Percentiles rank a stretch among this genome's conserved stretches.
phyloP scores from a whole-genome alignment of 805 yeast genomes.

The Suhomyces prunicola region DNA sequence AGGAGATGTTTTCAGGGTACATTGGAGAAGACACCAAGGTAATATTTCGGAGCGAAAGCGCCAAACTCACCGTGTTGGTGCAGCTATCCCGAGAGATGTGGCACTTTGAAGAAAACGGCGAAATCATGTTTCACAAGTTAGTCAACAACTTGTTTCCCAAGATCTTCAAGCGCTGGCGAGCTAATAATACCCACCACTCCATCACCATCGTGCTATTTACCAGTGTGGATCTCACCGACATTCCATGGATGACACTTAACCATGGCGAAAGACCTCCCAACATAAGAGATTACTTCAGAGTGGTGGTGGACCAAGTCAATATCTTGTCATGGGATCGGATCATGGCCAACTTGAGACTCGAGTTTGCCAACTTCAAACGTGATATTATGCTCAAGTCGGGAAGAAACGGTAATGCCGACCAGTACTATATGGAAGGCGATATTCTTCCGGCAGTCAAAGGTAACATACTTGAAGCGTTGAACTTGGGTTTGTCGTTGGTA shows the following conservation, averaged over 20 bases:
- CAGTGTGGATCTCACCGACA: conserved; percentile 59
- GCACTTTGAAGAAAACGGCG: conserved; percentile 97
- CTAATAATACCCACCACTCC: conserved; percentile 82
- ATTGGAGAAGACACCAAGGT: conserved; percentile 72
- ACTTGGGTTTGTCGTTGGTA: conserved; percentile 73
- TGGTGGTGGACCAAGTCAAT: conserved; percentile 92
- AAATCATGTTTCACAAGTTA: conserved; percentile 86
- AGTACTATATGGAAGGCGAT: conserved; percentile 25
- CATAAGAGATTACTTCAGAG: conserved; percentile 79
- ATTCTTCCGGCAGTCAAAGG: conserved; percentile 88
- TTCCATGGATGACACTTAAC: conserved; percentile 54
- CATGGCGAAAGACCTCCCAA: conserved; percentile 71
- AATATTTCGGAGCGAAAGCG: conserved; percentile 88
- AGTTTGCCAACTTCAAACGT: conserved; percentile 76
- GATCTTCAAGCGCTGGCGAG: conserved; percentile 84
- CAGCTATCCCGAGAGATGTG: conserved; percentile 96
- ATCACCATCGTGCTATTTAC: conserved; percentile 88
- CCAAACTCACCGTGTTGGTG: conserved; percentile 74
- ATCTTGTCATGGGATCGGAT: conserved; percentile 87
- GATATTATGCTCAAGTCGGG: conserved; percentile 56
- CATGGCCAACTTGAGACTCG: conserved; percentile 81
- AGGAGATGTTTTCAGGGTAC: conserved; percentile 69
- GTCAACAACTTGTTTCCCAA: conserved; percentile 91
- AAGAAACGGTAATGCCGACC: conserved; percentile 11
- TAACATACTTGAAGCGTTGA: conserved; percentile 81